These are phyloP conservation scores for Ramaria sp. DNA, from an alignment of 768 basidiomycete species.

Conservation along the genomic window DNA sequence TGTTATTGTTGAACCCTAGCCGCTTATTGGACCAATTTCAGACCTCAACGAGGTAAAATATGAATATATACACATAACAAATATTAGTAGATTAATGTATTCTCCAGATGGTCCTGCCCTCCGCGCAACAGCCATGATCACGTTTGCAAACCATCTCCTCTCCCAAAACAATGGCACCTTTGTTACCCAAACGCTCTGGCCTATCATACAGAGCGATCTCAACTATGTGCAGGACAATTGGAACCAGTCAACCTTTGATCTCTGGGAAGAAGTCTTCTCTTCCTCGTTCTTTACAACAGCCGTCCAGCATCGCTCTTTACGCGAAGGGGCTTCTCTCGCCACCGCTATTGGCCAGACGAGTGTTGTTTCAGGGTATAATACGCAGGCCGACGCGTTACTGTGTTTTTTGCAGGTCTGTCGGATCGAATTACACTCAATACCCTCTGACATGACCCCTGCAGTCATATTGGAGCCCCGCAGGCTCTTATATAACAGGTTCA, in stretches of 20 bases:
- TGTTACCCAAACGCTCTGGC: constrained; percentile 49
- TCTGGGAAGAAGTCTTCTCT: constrained; percentile 65
- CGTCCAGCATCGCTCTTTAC: constrained; percentile 64
- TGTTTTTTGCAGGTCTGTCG: constrained; percentile 60
- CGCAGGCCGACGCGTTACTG: constrained; percentile 51
- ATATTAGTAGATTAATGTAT: background rate
- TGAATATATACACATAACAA: background rate
- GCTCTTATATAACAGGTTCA: constrained; percentile 39
- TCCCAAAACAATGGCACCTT: constrained; percentile 37
- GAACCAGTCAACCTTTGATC: constrained; percentile 63
- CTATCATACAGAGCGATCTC: constrained; percentile 60
- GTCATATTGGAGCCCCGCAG: constrained; percentile 65
- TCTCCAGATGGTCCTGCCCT: constrained; percentile 47
- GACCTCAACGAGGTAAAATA: constrained; percentile 6
- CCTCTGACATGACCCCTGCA: constrained; percentile 17
- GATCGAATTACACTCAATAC: background rate
- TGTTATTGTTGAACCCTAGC: background rate
- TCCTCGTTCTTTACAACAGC: constrained; percentile 77
- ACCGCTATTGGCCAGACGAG: constrained; percentile 39
- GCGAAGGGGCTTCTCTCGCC: constrained; percentile 57
- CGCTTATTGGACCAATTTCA: too few relatives aligned
- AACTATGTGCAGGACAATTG: constrained; percentile 61
- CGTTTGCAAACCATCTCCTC: constrained; percentile 60
- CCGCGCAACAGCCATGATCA: constrained; percentile 56
- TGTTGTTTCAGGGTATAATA: constrained; percentile 32